Conservation (phyloP, 352 stramenopile genomes). For the Aphanomyces astaci region DNA sequence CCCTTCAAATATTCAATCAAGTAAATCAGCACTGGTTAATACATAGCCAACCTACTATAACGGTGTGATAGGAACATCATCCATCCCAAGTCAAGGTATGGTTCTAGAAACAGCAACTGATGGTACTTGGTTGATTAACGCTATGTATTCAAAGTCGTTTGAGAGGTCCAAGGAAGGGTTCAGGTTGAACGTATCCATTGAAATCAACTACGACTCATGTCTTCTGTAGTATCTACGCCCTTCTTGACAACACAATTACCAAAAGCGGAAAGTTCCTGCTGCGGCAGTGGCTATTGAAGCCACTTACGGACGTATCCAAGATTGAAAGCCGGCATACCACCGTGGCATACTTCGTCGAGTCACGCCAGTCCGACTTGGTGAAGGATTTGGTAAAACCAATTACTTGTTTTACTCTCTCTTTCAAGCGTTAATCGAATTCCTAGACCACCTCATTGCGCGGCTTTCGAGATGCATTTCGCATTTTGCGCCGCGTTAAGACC, state of each 20-base stretch:
- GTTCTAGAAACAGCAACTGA: background rate
- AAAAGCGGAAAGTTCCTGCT: constrained; percentile 52
- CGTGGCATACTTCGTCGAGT: constrained; percentile 47
- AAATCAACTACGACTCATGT: background rate
- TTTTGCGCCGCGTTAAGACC: constrained; percentile 20
- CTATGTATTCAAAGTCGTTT: no score
- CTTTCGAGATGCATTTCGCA: constrained; percentile 51
- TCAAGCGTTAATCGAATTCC: background rate
- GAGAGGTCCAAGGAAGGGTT: constrained; percentile 80
- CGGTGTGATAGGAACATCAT: constrained; percentile 52
- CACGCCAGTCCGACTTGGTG: constrained; percentile 50
- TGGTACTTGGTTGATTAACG: no score
- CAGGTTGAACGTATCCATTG: constrained; percentile 37
- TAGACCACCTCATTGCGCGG: constrained; percentile 31
- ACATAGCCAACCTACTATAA: constrained; percentile 15
- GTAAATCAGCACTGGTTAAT: constrained; percentile 37
- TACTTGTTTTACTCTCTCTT: background rate
- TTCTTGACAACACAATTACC: constrained; percentile 75
- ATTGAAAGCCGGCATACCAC: constrained; percentile 52
- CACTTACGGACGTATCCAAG: constrained; percentile 36
- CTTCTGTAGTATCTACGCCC: constrained; percentile 47
- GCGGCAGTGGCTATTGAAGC: constrained; percentile 70
- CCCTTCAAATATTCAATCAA: constrained; percentile 76
- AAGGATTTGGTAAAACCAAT: constrained; percentile 47
- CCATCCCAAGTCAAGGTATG: constrained; percentile 66